Evolutionary conservation across 2,329 filamentous ascomycete genomes (phyloP).

Genomic region (Neopestalotiopsis sp.): DNA sequence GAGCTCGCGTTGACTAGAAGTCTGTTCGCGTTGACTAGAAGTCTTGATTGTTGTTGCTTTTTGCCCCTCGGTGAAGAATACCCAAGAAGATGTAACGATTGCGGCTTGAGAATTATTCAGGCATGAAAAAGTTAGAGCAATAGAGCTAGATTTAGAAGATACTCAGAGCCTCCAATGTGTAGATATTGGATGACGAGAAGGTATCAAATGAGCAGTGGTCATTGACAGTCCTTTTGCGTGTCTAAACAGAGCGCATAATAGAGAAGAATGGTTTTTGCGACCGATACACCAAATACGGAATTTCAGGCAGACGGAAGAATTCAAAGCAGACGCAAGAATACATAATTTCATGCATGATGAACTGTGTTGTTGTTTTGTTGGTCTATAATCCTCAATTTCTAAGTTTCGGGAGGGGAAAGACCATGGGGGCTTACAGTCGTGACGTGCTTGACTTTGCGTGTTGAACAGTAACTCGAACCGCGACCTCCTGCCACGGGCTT

Average conservation of each 20-base stretch:
- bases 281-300: no score
- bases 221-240: no score
- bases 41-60: neutral
- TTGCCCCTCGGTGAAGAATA: neutral
- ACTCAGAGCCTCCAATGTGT: neutral
- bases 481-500: neutral
- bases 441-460: neutral
- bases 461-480: neutral
- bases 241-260: no score
- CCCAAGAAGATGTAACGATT: neutral
- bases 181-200: no score
- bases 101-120: neutral
- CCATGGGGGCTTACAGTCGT: neutral
- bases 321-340: no score
- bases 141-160: conserved; percentile 13
- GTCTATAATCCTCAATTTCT: no score
- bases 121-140: neutral
- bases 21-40: neutral
- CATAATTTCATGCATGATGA: no score
- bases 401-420: no score
- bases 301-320: no score
- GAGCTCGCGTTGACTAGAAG: conserved; percentile 27
- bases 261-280: no score
- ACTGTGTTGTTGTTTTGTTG: no score
- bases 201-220: no score